Conservation (phyloP, 257 asterid species). For the Cynanchum wilfordii region DNA sequence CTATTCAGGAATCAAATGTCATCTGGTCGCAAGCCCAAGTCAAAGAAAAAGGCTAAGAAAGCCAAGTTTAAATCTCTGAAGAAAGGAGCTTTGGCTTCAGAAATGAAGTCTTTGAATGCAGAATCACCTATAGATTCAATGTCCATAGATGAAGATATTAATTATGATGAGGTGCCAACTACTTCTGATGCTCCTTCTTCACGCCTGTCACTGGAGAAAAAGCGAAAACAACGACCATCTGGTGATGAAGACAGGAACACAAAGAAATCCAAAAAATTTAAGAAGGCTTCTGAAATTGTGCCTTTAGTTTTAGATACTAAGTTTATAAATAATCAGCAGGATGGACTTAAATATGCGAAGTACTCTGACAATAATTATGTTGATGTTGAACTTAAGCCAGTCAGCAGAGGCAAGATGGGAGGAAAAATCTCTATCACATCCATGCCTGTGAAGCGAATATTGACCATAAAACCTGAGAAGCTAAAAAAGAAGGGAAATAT, state of each 20-base stretch:
- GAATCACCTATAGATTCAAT: slow-evolving; percentile 55
- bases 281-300: slow-evolving; percentile 43
- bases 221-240: slow-evolving; percentile 52
- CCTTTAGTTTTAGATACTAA: slow-evolving; percentile 32
- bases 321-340: slow-evolving; percentile 41
- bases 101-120: slow-evolving; percentile 45
- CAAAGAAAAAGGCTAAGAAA: slow-evolving; percentile 80
- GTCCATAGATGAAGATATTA: slow-evolving; percentile 55
- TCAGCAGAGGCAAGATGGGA: slow-evolving; percentile 51
- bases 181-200: slow-evolving; percentile 62
- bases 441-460: slow-evolving; percentile 61
- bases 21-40: slow-evolving; percentile 50
- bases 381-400: slow-evolving; percentile 54
- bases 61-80: slow-evolving; percentile 88
- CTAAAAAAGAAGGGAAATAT: slow-evolving; percentile 56
- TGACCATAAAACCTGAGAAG: slow-evolving; percentile 78
- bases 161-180: slow-evolving; percentile 50
- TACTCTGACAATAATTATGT: slow-evolving; percentile 37
- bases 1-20: slow-evolving; percentile 46
- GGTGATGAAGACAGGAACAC: slow-evolving; percentile 50
- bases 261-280: slow-evolving; percentile 62
- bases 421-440: slow-evolving; percentile 63
- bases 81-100: slow-evolving; percentile 76
- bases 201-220: slow-evolving; percentile 48
- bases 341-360: slow-evolving; percentile 43